Evolutionary conservation across 2,329 filamentous ascomycete genomes (phyloP).

Genomic region (Thelonectria rubi): DNA sequence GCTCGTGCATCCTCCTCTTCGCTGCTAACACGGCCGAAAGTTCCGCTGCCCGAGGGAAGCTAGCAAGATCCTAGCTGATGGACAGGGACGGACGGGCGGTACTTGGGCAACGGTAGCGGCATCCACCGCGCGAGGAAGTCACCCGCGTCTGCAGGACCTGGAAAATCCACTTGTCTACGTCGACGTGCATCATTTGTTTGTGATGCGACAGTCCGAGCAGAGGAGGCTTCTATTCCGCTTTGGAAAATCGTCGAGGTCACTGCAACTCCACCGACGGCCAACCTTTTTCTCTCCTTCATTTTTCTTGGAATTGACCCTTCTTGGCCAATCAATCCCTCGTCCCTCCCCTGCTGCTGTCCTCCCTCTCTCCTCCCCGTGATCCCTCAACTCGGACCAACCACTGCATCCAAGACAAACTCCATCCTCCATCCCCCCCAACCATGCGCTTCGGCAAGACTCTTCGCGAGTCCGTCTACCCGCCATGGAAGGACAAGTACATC

Average conservation of each 20-base stretch:
- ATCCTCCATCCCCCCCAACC: slow-evolving; percentile 7
- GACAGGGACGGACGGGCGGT: background rate
- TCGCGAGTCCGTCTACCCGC: slow-evolving; percentile 78
- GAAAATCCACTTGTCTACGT: background rate
- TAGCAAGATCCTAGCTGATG: background rate
- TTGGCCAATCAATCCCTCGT: background rate
- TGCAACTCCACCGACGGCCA: no score
- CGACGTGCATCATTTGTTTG: background rate
- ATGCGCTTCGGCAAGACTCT: slow-evolving; percentile 97
- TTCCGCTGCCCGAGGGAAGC: background rate
- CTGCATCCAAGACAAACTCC: no score
- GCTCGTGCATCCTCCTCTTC: background rate
- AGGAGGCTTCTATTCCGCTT: background rate
- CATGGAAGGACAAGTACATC: slow-evolving; percentile 94
- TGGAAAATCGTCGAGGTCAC: background rate
- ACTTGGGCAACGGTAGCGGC: slow-evolving; percentile 11
- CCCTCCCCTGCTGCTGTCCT: background rate
- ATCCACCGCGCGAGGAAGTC: slow-evolving; percentile 1
- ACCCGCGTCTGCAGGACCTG: background rate
- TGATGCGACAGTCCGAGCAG: no score
- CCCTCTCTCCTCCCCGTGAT: no score
- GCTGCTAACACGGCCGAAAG: background rate
- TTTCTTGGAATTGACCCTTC: background rate
- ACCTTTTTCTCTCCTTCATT: no score
- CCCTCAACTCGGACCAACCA: no score